Conservation (phyloP, 805 yeast species). For the Sugiyamaella valdiviana region DNA sequence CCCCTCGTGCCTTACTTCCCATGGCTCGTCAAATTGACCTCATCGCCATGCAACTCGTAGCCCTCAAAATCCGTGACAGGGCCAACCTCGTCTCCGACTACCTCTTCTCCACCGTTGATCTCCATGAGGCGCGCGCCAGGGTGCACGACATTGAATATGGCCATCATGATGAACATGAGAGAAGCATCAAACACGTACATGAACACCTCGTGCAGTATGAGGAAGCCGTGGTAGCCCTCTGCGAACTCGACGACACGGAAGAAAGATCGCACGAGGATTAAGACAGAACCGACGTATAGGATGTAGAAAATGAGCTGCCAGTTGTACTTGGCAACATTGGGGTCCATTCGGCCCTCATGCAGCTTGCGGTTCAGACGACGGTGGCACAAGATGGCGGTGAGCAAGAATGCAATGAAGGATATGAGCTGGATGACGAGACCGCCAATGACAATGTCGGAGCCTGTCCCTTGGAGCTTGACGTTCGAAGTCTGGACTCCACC, state of each 20-base stretch:
- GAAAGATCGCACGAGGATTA: slow-evolving; percentile 59
- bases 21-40: too few species aligned
- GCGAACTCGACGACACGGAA: slow-evolving; percentile 68
- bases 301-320: slow-evolving; percentile 11
- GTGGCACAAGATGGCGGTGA: slow-evolving; percentile 35
- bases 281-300: slow-evolving; percentile 38
- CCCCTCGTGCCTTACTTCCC: too few species aligned
- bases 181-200: slow-evolving; percentile 18
- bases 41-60: too few species aligned
- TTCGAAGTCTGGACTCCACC: slow-evolving; percentile 60
- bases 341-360: not conserved
- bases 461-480: slow-evolving; percentile 34
- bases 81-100: too few species aligned
- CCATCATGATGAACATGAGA: slow-evolving; percentile 1
- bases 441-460: slow-evolving; percentile 62
- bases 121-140: slow-evolving; percentile 65
- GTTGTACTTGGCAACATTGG: not conserved
- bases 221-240: slow-evolving; percentile 61
- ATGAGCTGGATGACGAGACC: slow-evolving; percentile 74
- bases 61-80: too few species aligned
- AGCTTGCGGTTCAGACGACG: slow-evolving; percentile 6
- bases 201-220: slow-evolving; percentile 29
- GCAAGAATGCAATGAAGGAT: slow-evolving; percentile 56
- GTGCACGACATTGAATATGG: slow-evolving; percentile 32
- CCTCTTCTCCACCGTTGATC: too few species aligned